Evolutionary conservation across 352 stramenopile genomes (phyloP).

Genomic region (Globisporangium echinulatum): DNA sequence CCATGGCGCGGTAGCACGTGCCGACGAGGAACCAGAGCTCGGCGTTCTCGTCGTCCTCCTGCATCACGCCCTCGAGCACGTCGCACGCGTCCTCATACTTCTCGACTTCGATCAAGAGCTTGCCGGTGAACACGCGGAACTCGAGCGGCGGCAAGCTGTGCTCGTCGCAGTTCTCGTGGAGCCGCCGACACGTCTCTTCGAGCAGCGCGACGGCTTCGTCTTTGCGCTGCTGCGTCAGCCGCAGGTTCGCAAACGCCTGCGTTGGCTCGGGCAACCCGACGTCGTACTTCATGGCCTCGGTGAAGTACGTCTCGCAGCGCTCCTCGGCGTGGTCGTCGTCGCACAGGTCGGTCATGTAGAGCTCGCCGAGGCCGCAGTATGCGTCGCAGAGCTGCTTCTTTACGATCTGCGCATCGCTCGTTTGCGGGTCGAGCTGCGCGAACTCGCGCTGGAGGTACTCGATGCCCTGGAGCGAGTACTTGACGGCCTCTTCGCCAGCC

Average conservation of each 20-base stretch:
- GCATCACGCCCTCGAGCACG: slow-evolving; percentile 82
- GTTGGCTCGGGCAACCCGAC: slow-evolving; percentile 89
- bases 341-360: slow-evolving; percentile 98
- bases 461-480: slow-evolving; percentile 68
- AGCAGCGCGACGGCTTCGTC: slow-evolving; percentile 87
- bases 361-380: slow-evolving; percentile 93
- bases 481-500: slow-evolving; percentile 60
- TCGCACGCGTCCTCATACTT: slow-evolving; percentile 75
- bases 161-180: slow-evolving; percentile 73
- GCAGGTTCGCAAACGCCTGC: slow-evolving; percentile 93
- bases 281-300: slow-evolving; percentile 87
- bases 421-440: slow-evolving; percentile 23
- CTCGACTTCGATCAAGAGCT: slow-evolving; percentile 84
- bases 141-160: slow-evolving; percentile 75
- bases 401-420: slow-evolving; percentile 49
- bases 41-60: slow-evolving; percentile 87
- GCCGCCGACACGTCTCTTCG: slow-evolving; percentile 87
- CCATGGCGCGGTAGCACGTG: slow-evolving; percentile 83
- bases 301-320: slow-evolving; percentile 88
- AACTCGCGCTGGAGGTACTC: slow-evolving; percentile 57
- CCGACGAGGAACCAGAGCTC: slow-evolving; percentile 88
- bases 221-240: slow-evolving; percentile 90
- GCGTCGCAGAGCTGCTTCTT: slow-evolving; percentile 92
- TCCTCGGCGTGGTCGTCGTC: slow-evolving; percentile 89
- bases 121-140: slow-evolving; percentile 78